Evolutionary conservation across 2,329 filamentous ascomycete genomes (phyloP), one percentile per base, ranked within the genome.

Genomic region (Calycina herbarum): DNA sequence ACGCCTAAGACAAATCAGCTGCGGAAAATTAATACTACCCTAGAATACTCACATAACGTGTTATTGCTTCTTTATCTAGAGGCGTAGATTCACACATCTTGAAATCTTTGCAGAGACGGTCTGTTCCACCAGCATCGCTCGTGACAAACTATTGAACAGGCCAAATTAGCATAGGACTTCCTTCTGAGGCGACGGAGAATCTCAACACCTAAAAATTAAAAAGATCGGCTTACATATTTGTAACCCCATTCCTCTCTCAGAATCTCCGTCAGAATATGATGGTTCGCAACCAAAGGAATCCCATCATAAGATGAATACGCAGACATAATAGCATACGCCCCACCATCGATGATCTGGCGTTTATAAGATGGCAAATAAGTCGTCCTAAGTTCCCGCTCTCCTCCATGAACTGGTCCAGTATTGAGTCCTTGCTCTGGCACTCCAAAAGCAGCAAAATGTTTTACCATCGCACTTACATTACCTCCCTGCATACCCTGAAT

Each of bases 261-360:
- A 54, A 93, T 90, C 20, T 89, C 83, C 0, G 88, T 90, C 54
- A 92, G 80, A 3, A 88, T 80, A 66, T 89, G 85, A 62, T 85
- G 81, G 73, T 91, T 85, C 1, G 89, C 84, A 60, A 91, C 85
- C 0, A 86, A 82, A 0, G 90, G 89, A 15, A 91, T 80, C 1
- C 90, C 90, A 69, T 93, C 90, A 68, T 92, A 91, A 62, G 87
- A 87, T 72, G 91, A 86, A 73, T 93, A 93, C 0, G 90, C 85
- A 35, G 87, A 86, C 91, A 93, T 93, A 70, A 92, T 85, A 51
- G 84, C 83, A 73, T 82, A 88, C 1, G 88, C 90, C 11, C 84
- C 87, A 10, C 79, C 88, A 71, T 92, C 90, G 40, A 92, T 85
- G 67, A 93, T 92, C 13, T 89, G 84, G 17, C 87, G 82, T 75